These are phyloP conservation scores for Mycena olivaceomarginata DNA, from an alignment of 768 basidiomycete genomes.

Conservation along the genomic window DNA sequence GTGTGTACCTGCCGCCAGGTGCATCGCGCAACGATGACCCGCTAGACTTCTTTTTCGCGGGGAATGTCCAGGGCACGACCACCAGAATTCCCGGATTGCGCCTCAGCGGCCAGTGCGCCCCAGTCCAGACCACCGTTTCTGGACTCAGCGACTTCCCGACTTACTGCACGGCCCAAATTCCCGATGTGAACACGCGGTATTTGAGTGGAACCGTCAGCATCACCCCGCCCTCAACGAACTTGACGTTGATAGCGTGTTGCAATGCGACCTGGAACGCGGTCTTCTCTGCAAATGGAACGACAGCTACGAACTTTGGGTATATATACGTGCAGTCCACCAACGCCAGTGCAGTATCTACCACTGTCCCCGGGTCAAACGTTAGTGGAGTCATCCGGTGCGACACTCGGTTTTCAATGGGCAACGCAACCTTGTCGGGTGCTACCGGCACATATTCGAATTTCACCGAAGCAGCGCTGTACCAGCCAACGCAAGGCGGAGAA, in stretches of 20 bases:
- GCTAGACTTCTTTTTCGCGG: constrained; percentile 42
- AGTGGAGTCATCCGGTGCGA: constrained; percentile 41
- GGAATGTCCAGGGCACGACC: constrained; percentile 33
- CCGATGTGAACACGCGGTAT: neutral
- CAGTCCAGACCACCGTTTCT: constrained; percentile 19
- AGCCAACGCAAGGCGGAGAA: constrained; percentile 39
- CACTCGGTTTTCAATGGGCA: constrained; percentile 30
- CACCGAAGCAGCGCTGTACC: constrained; percentile 19
- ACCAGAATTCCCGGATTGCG: constrained; percentile 44
- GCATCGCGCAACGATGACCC: constrained; percentile 26
- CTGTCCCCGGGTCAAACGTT: neutral
- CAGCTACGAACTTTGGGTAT: constrained; percentile 27
- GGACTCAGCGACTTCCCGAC: constrained; percentile 12
- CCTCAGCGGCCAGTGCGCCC: constrained; percentile 41
- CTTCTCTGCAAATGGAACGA: neutral
- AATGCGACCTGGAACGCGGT: constrained; percentile 7
- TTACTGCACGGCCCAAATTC: constrained; percentile 28
- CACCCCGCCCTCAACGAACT: neutral
- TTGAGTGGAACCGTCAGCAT: neutral
- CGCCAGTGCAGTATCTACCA: neutral
- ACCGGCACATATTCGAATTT: constrained; percentile 39
- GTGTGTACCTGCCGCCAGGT: constrained; percentile 31
- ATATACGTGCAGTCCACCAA: constrained; percentile 31
- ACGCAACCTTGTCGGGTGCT: constrained; percentile 35
- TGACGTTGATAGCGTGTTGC: constrained; percentile 22